These are phyloP conservation scores for Starmera pachycereana DNA, from an alignment of 805 yeast genomes.

Conservation along the genomic window DNA sequence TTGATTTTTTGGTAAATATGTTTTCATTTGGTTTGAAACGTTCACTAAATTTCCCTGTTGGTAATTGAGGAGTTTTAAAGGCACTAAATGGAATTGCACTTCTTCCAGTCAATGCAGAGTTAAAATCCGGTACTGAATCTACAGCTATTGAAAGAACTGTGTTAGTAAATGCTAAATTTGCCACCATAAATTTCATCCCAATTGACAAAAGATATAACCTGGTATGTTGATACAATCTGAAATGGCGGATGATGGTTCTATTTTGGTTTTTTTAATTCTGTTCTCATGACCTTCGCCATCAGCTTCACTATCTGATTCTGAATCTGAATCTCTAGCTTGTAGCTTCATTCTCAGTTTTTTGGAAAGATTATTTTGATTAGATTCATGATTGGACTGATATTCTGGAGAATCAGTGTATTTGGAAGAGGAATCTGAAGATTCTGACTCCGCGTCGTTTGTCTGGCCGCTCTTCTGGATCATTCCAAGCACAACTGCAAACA, in stretches of 20 bases:
- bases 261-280: background rate
- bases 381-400: conserved; percentile 8
- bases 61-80: conserved; percentile 86
- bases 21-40: conserved; percentile 23
- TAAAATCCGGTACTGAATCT: conserved; percentile 10
- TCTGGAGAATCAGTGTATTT: conserved; percentile 21
- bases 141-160: conserved; percentile 3
- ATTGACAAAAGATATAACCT: no score
- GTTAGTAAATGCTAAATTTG: background rate
- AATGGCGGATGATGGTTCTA: no score
- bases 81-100: conserved; percentile 74
- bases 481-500: background rate
- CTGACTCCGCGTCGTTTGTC: background rate
- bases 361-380: no score
- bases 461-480: conserved; percentile 3
- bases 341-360: background rate
- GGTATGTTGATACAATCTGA: no score
- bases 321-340: background rate
- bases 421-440: conserved; percentile 8
- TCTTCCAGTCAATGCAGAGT: conserved; percentile 20
- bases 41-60: conserved; percentile 58
- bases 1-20: conserved; percentile 5
- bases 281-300: background rate
- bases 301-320: background rate
- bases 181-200: no score